phyloP scores from a whole-genome alignment of 371 early-diverging fungal genomes.

The Capniomyces stellatus region DNA sequence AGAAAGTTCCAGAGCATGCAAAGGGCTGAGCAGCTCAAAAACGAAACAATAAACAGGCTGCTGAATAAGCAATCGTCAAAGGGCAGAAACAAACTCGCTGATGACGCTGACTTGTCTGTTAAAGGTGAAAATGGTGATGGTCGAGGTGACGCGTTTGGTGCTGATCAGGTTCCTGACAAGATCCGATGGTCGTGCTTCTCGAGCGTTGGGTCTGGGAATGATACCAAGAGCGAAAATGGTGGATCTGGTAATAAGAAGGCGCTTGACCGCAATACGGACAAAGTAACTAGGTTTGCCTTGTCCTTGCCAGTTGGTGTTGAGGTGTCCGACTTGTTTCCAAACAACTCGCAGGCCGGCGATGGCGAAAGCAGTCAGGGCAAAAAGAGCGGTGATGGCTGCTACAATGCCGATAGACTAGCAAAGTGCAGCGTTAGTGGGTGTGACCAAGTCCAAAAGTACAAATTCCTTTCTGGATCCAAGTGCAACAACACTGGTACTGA shows the following conservation, averaged over 20 bases:
- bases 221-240: too few relatives aligned
- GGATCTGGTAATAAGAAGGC: too few relatives aligned
- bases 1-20: slow-evolving; percentile 59
- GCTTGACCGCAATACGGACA: background rate
- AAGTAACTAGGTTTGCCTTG: background rate
- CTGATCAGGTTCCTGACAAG: background rate
- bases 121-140: background rate
- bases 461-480: too few relatives aligned
- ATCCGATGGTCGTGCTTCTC: background rate
- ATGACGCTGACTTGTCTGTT: slow-evolving; percentile 16
- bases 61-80: slow-evolving; percentile 58
- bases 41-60: slow-evolving; percentile 50
- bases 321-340: background rate
- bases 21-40: slow-evolving; percentile 56
- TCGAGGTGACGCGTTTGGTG: background rate
- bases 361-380: too few relatives aligned
- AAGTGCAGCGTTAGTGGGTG: too few relatives aligned
- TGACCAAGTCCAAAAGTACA: too few relatives aligned
- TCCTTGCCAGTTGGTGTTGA: background rate
- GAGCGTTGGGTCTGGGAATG: too few relatives aligned
- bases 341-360: too few relatives aligned
- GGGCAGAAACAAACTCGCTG: slow-evolving; percentile 32
- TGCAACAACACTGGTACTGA: too few relatives aligned
- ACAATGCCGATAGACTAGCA: too few relatives aligned
- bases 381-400: too few relatives aligned